These are phyloP conservation scores for Gypsophila paniculata DNA, from an alignment of 179 eudicot species.

Conservation along the genomic window DNA sequence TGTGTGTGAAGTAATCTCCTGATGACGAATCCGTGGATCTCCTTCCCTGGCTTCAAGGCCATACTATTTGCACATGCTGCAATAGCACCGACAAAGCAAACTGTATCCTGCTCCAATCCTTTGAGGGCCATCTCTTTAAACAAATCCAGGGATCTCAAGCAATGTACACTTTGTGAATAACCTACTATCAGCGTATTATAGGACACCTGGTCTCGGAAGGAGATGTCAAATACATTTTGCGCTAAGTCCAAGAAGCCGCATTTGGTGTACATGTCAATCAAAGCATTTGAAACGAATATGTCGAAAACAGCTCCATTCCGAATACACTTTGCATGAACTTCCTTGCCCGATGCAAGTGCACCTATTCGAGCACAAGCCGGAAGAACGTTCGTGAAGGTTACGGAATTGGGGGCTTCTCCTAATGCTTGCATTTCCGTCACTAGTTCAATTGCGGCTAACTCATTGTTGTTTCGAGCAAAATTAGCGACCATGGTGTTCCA, in stretches of 20 bases:
- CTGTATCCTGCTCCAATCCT: slow-evolving; percentile 47
- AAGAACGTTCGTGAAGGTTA: slow-evolving; percentile 63
- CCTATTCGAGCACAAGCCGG: slow-evolving; percentile 70
- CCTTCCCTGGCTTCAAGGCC: slow-evolving; percentile 50
- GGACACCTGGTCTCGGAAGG: slow-evolving; percentile 52
- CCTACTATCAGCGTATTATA: slow-evolving; percentile 62
- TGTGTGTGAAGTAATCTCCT: slow-evolving; percentile 38
- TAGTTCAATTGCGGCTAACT: slow-evolving; percentile 43
- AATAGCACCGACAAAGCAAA: slow-evolving; percentile 55
- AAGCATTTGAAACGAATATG: slow-evolving; percentile 30
- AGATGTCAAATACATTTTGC: slow-evolving; percentile 46
- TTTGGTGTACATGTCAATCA: slow-evolving; percentile 62
- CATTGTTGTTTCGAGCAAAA: slow-evolving; percentile 47
- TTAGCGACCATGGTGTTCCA: slow-evolving; percentile 76
- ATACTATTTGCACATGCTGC: slow-evolving; percentile 61
- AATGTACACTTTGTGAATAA: slow-evolving; percentile 50
- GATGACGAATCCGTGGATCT: slow-evolving; percentile 49
- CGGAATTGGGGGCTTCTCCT: slow-evolving; percentile 48
- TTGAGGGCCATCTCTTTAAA: slow-evolving; percentile 50
- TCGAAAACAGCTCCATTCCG: slow-evolving; percentile 42
- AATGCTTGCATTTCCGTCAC: slow-evolving; percentile 54
- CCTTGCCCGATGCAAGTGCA: slow-evolving; percentile 47
- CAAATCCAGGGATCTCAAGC: slow-evolving; percentile 25
- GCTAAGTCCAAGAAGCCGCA: slow-evolving; percentile 36
- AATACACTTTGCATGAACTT: slow-evolving; percentile 55